Conservation (phyloP, 495 filamentous ascomycete species). For the Parathielavia hyrcaniae region DNA sequence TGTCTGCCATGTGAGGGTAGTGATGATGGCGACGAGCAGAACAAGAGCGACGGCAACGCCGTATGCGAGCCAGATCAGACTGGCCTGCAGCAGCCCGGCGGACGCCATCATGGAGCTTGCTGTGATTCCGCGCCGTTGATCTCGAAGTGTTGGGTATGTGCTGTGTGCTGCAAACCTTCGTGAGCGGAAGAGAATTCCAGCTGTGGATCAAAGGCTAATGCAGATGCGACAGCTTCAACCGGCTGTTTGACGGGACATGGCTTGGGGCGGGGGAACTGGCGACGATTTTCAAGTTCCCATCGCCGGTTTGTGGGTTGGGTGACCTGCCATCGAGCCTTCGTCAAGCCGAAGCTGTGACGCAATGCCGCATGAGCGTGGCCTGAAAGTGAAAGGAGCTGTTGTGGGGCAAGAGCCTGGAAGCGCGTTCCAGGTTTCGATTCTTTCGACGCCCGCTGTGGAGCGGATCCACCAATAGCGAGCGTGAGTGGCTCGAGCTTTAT, state of each 20-base stretch:
- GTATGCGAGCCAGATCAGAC: constrained; percentile 89
- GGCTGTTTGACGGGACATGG: neutral
- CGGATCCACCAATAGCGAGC: too few species aligned
- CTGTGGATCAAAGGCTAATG: neutral
- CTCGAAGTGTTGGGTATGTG: neutral
- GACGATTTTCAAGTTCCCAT: too few species aligned
- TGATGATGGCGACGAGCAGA: constrained; percentile 65
- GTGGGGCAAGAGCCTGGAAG: constrained; percentile 10
- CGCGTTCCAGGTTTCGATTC: neutral
- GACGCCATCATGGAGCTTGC: constrained; percentile 54
- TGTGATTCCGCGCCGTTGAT: constrained; percentile 11
- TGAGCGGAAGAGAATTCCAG: neutral
- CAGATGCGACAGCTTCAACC: constrained; percentile 5
- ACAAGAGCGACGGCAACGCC: constrained; percentile 68
- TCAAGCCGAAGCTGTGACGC: constrained; percentile 23
- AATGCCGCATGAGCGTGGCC: constrained; percentile 22
- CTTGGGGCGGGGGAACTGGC: too few species aligned
- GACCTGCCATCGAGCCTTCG: too few species aligned
- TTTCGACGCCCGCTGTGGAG: too few species aligned
- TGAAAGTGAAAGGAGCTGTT: constrained; percentile 12
- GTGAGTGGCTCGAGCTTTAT: neutral
- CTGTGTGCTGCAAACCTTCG: neutral
- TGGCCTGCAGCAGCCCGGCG: constrained; percentile 63
- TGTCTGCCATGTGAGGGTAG: constrained; percentile 80
- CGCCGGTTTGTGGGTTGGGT: neutral